A percentile compares a stretch with the other conserved stretches of the same genome.
phyloP scores from a whole-genome alignment of 345 rosid species.

The Streptanthus diversifolius region DNA sequence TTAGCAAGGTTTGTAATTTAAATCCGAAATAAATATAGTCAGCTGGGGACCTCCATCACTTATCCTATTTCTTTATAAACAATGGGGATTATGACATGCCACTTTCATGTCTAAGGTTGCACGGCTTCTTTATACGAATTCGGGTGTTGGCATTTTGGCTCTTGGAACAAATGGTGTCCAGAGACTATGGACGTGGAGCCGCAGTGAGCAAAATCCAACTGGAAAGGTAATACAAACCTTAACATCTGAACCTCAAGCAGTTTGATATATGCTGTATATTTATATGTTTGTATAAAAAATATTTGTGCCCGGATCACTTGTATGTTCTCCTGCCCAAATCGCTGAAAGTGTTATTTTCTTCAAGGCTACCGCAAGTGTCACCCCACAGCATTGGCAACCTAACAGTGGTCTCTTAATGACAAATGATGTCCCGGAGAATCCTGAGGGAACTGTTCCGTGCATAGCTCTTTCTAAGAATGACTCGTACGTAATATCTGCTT shows the following conservation, averaged over 20 bases:
- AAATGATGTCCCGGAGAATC: constrained; percentile 61
- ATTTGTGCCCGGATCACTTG: background rate
- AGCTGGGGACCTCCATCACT: background rate
- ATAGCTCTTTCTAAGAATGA: constrained; percentile 59
- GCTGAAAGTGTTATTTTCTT: background rate
- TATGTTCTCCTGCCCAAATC: background rate
- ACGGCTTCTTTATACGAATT: constrained; percentile 53
- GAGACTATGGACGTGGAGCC: constrained; percentile 56
- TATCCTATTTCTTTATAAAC: background rate
- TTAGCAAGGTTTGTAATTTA: constrained; percentile 64
- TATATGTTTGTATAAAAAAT: background rate
- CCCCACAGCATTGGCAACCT: constrained; percentile 79
- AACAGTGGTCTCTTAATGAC: constrained; percentile 69
- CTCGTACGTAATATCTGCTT: constrained; percentile 60
- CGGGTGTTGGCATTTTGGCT: constrained; percentile 49
- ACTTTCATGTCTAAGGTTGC: constrained; percentile 38
- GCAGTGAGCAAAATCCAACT: constrained; percentile 49
- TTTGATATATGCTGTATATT: background rate
- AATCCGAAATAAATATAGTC: background rate
- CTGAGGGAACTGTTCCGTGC: constrained; percentile 49
- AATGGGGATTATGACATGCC: background rate
- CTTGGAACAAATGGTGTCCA: constrained; percentile 52
- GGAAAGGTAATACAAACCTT: constrained; percentile 41
- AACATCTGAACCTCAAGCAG: background rate
- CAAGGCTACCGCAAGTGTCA: constrained; percentile 61